Conservation (phyloP, 192 early-diverging fungal species). For the Linnemannia exigua region DNA sequence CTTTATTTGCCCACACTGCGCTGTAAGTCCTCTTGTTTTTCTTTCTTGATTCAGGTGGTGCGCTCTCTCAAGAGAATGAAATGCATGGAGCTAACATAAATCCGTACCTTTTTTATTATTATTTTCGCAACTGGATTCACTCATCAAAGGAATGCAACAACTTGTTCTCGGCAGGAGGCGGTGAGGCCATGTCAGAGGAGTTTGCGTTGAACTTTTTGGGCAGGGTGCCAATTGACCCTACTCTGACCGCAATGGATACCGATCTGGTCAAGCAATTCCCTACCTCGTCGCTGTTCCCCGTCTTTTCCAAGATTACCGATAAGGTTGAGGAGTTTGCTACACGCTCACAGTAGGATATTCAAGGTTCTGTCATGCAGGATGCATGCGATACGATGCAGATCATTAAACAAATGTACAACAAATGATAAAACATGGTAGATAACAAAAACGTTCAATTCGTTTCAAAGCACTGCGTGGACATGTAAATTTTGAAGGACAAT, state of each 20-base stretch:
- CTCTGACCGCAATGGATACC: conserved; percentile 70
- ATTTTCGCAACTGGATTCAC: conserved; percentile 42
- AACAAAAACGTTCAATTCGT: no score
- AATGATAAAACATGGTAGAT: no score
- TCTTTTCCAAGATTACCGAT: conserved; percentile 66
- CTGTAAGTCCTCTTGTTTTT: conserved; percentile 56
- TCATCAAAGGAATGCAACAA: conserved; percentile 81
- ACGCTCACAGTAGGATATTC: conserved; percentile 16
- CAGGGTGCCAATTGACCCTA: conserved; percentile 92
- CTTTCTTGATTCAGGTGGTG: neutral
- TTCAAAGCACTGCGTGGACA: no score
- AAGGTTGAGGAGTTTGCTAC: conserved; percentile 54
- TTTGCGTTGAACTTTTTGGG: conserved; percentile 91
- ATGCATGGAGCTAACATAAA: conserved; percentile 59
- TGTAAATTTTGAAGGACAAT: no score
- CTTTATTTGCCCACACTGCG: conserved; percentile 91
- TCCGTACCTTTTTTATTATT: conserved; percentile 6
- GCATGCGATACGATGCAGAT: no score
- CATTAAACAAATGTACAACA: no score
- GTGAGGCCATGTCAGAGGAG: conserved; percentile 89
- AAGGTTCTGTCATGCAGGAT: no score
- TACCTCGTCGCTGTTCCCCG: conserved; percentile 66
- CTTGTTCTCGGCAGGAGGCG: conserved; percentile 96
- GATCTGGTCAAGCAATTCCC: conserved; percentile 62
- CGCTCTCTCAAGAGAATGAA: neutral